Percentiles rank a stretch among this genome's conserved stretches.
These are phyloP conservation scores for Tubosaeta brunneosetosa DNA, from an alignment of 768 basidiomycete species.

Conservation along the genomic window DNA sequence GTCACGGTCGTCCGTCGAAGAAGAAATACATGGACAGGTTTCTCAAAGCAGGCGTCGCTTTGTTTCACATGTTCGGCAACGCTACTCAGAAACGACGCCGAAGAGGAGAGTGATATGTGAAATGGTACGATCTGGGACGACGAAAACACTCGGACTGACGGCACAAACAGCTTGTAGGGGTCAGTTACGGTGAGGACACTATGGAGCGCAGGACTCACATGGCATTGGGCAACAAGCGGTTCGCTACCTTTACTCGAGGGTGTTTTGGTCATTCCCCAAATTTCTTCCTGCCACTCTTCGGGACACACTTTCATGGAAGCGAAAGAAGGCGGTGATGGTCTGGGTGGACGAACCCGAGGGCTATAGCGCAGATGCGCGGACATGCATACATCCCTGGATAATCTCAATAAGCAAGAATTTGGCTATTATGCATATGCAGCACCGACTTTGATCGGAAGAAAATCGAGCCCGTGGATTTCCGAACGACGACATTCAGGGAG, in stretches of 20 bases:
- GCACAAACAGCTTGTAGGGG: constrained; percentile 52
- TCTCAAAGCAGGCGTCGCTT: constrained; percentile 10
- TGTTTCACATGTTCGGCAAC: constrained; percentile 6
- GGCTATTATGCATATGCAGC: not conserved
- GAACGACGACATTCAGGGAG: constrained; percentile 24
- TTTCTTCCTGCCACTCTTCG: constrained; percentile 33
- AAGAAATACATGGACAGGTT: constrained; percentile 47
- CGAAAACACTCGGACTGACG: constrained; percentile 54
- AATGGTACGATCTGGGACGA: constrained; percentile 57
- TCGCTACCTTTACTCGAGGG: constrained; percentile 4
- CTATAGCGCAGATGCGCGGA: constrained; percentile 24
- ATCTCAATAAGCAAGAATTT: constrained; percentile 1
- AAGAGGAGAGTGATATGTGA: constrained; percentile 57
- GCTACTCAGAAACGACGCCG: constrained; percentile 32
- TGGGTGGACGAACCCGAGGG: constrained; percentile 30
- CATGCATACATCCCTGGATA: constrained; percentile 19
- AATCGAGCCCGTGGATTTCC: constrained; percentile 13
- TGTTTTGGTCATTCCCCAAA: constrained; percentile 24
- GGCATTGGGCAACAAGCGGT: constrained; percentile 23
- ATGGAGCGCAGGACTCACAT: constrained; percentile 18
- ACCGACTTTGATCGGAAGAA: constrained; percentile 24
- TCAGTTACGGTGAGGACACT: not conserved
- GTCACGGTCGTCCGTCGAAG: constrained; percentile 49
- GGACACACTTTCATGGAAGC: constrained; percentile 25
- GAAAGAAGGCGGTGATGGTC: constrained; percentile 23